Percentiles rank a stretch among this genome's conserved stretches.
Evolutionary conservation across 139 green algal species (phyloP).

Genomic region (Chlamydomonas schloesseri): DNA sequence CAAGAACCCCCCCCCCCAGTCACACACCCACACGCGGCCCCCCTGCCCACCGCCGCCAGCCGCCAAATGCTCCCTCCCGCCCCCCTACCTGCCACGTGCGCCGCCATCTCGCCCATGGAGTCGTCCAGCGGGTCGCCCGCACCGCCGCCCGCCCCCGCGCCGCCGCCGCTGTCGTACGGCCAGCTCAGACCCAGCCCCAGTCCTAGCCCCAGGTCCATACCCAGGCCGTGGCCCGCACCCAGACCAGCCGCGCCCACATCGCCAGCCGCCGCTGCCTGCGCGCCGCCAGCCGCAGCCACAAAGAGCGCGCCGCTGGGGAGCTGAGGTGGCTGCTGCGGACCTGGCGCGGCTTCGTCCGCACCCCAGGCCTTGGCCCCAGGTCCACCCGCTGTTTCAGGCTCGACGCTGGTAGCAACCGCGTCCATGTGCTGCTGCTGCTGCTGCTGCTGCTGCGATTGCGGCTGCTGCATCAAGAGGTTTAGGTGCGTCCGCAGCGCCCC

Average conservation of each 20-base stretch:
- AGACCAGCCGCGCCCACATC: background rate
- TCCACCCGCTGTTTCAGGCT: background rate
- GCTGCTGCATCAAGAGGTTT: too few species aligned
- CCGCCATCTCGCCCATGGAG: slow-evolving; percentile 30
- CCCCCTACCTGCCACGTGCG: background rate
- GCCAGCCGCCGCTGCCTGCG: background rate
- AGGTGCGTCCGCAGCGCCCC: too few species aligned
- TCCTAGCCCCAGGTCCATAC: background rate
- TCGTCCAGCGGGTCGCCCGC: background rate
- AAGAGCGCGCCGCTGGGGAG: slow-evolving; percentile 21
- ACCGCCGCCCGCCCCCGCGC: background rate
- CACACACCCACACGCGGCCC: too few species aligned
- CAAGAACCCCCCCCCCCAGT: too few species aligned
- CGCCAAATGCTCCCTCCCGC: too few species aligned
- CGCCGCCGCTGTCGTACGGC: background rate
- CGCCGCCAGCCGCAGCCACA: background rate
- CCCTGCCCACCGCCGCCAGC: too few species aligned
- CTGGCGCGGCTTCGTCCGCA: too few species aligned
- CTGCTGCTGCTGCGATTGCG: background rate
- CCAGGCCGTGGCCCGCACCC: background rate
- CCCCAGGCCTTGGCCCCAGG: too few species aligned
- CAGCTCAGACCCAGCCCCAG: background rate
- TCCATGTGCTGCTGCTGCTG: background rate
- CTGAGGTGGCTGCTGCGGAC: background rate
- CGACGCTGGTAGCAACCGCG: background rate